Evolutionary conservation across 2,329 filamentous ascomycete genomes (phyloP).

Genomic region (Exophiala xenobiotica): DNA sequence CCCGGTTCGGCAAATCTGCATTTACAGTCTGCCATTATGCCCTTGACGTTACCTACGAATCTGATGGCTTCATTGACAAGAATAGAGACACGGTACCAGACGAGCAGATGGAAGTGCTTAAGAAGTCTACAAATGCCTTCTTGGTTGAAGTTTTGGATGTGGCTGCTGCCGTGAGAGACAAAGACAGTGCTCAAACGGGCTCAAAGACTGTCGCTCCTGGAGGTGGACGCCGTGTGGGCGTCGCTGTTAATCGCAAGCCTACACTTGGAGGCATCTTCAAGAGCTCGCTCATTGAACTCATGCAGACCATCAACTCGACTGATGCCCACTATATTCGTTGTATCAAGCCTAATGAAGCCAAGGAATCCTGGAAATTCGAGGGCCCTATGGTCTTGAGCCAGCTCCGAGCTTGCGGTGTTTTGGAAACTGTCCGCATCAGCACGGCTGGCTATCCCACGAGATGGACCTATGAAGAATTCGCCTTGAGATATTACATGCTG

Average conservation of each 20-base stretch:
- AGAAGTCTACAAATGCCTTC: conserved; percentile 80
- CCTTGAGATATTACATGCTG: conserved; percentile 96
- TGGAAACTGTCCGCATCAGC: conserved; percentile 97
- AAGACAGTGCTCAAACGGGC: conserved; percentile 67
- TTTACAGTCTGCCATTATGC: conserved; percentile 99
- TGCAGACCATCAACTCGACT: conserved; percentile 95
- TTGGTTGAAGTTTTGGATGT: conserved; percentile 80
- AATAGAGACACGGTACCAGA: conserved; percentile 98
- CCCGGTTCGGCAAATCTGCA: conserved; percentile 91
- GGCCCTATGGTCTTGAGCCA: conserved; percentile 98
- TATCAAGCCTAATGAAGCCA: conserved; percentile 97
- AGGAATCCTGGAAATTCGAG: conserved; percentile 96
- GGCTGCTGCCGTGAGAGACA: conserved; percentile 82
- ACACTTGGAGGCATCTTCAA: conserved; percentile 98
- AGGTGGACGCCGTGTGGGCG: conserved; percentile 79
- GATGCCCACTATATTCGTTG: conserved; percentile 99
- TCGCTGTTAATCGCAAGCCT: conserved; percentile 91
- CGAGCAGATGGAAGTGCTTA: conserved; percentile 93
- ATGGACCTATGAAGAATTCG: conserved; percentile 99
- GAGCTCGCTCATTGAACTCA: conserved; percentile 94
- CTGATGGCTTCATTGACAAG: conserved; percentile 98
- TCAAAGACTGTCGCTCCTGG: conserved; percentile 68
- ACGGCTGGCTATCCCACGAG: conserved; percentile 94
- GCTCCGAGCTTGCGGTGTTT: conserved; percentile 93
- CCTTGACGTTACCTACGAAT: conserved; percentile 96